Evolutionary conservation across 257 asterid genomes (phyloP).

Genomic region (Solanum pinnatisectum): DNA sequence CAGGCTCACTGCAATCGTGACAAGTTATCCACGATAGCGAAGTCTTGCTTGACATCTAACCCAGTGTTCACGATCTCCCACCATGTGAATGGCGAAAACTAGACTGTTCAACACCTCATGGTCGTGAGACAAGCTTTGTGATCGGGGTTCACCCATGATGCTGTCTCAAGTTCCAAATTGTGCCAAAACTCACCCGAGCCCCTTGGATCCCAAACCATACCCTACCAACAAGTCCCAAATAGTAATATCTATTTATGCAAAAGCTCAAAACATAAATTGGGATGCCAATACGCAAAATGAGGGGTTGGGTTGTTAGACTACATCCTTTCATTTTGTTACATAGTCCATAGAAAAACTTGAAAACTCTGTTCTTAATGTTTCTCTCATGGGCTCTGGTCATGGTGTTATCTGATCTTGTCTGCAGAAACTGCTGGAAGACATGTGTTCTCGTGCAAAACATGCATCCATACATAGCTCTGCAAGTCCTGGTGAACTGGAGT

Average conservation of each 20-base stretch:
- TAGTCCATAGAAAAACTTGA: background rate
- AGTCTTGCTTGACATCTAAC: background rate
- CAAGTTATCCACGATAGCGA: background rate
- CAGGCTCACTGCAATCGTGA: background rate
- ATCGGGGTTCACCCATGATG: background rate
- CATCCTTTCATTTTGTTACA: background rate
- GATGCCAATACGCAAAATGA: background rate
- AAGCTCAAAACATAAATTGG: background rate
- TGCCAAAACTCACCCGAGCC: background rate
- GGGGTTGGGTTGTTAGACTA: background rate
- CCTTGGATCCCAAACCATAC: background rate
- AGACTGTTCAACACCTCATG: background rate
- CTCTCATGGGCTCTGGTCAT: background rate
- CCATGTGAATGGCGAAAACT: background rate
- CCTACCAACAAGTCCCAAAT: background rate
- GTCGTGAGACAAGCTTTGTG: background rate
- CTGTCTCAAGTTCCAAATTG: background rate
- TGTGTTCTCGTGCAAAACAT: conserved; percentile 18
- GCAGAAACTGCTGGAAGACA: conserved; percentile 54
- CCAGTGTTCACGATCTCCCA: background rate
- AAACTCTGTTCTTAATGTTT: background rate
- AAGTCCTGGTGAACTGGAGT: conserved; percentile 31
- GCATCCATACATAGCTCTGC: conserved; percentile 28
- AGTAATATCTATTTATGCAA: background rate
- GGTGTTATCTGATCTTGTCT: background rate